Percentiles rank a stretch among this genome's conserved stretches.
These are phyloP conservation scores for Dactylella cylindrospora DNA, from an alignment of 2,329 filamentous ascomycete species.

Conservation along the genomic window DNA sequence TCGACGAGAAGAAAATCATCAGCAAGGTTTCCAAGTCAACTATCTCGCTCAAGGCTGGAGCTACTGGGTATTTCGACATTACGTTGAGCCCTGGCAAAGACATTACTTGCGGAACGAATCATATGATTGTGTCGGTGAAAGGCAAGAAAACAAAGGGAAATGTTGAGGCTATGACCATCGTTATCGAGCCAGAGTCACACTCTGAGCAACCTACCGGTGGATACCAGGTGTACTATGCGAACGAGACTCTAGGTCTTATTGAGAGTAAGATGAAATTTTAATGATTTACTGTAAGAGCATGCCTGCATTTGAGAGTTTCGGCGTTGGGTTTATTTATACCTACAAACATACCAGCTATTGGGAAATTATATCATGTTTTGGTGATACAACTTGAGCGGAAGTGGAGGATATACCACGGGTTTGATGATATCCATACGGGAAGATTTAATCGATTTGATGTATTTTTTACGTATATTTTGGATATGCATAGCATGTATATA, in stretches of 20 bases:
- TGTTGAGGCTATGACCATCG: conserved; percentile 3
- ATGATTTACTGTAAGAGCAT: no score
- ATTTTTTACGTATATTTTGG: no score
- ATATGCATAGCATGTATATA: no score
- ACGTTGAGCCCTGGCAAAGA: conserved; percentile 1
- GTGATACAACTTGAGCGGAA: no score
- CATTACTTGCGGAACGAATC: conserved; percentile 10
- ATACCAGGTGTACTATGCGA: conserved; percentile 10
- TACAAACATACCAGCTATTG: no score
- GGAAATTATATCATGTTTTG: no score
- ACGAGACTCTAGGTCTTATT: conserved; percentile 16
- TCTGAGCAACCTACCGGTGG: no score
- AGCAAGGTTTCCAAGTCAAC: neutral
- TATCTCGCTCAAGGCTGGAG: conserved; percentile 14
- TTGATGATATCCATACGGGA: no score
- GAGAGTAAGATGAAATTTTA: neutral
- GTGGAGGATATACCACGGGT: no score
- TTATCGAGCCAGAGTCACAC: conserved; percentile 11
- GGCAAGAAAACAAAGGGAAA: conserved; percentile 17
- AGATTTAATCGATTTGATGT: no score
- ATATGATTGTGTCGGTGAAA: conserved; percentile 22
- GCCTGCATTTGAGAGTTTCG: no score
- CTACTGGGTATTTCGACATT: conserved; percentile 2
- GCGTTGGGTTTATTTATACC: no score
- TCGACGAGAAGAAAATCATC: conserved; percentile 19